Evolutionary conservation across 2,329 filamentous ascomycete species (phyloP), one percentile per base, ranked within the genome.

Genomic region (Pyrenochaeta sp.): DNA sequence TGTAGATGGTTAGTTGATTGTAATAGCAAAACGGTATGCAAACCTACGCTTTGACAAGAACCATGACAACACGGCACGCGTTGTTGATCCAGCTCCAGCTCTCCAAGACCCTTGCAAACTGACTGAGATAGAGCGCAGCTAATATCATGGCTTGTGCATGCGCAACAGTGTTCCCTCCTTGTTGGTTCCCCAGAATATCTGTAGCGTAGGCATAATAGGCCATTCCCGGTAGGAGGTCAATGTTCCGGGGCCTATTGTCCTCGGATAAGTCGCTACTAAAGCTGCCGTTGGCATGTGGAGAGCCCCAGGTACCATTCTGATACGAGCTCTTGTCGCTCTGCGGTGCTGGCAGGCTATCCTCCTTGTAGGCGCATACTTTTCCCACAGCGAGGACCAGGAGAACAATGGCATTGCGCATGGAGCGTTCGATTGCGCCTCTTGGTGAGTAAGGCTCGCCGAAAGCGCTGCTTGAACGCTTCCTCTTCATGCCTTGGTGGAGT

Each of bases 161-260:
- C 53, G 88, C 86, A 45, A 97, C 77, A 29, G 89, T 88, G 49
- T 87, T 89, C 1, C 88, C 88, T 9, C 89, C 92, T 23, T 85
- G 80, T 36, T 94, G 85, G 45, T 88, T 88, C 4, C 91, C 91
- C 11, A 97, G 75, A 24, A 97, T 96, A 49, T 94, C 88, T 1
- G 87, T 87, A 2, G 91, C 93, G 49, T 89, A 86, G 1, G 89
- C 88, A 67, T 92, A 96, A 67, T 96, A 96, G 20, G 91, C 88
- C 44, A 97, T 76, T 0, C 94, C 94, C 0, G 94, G 93, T 48
- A 96, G 88, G 6, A 88, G 81, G 60, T 97, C 91, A 36, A 94
- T 79, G 63, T 96, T 96, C 57, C 81, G 79, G 39, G 55, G 68
- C 3, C 61, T 59, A 21, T 35, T 54, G 5, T 64, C 63, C 6